Percentiles rank a stretch among this genome's conserved stretches.
phyloP scores from a whole-genome alignment of 768 basidiomycete genomes.

The Gyrodon lividus region DNA sequence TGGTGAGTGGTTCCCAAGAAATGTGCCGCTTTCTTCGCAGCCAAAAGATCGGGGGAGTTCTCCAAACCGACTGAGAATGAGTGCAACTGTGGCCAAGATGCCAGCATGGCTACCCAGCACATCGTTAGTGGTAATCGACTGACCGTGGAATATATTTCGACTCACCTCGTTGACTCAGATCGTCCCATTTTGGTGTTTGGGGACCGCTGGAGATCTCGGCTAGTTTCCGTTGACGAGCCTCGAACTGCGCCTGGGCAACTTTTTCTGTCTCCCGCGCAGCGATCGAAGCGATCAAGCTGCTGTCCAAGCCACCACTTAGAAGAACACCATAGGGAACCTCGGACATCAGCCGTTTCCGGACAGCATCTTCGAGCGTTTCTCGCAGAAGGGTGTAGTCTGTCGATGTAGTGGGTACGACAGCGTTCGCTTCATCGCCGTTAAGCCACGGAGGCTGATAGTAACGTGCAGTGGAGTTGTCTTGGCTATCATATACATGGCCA shows the following conservation, averaged over 20 bases:
- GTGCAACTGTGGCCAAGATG: slow-evolving; percentile 93
- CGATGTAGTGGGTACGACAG: slow-evolving; percentile 52
- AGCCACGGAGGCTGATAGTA: slow-evolving; percentile 93
- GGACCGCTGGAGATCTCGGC: slow-evolving; percentile 55
- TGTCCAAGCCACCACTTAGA: slow-evolving; percentile 92
- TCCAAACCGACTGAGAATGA: slow-evolving; percentile 97
- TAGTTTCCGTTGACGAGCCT: slow-evolving; percentile 61
- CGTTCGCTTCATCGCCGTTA: slow-evolving; percentile 71
- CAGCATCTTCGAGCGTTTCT: slow-evolving; percentile 84
- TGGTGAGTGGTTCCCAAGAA: slow-evolving; percentile 95
- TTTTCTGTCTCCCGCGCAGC: slow-evolving; percentile 95
- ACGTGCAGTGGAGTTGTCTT: slow-evolving; percentile 68
- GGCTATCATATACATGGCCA: slow-evolving; percentile 93
- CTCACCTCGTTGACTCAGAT: slow-evolving; percentile 56
- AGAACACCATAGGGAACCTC: slow-evolving; percentile 98
- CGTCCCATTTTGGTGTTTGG: slow-evolving; percentile 46
- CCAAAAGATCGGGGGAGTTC: slow-evolving; percentile 91
- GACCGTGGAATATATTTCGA: neutral
- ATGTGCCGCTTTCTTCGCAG: slow-evolving; percentile 90
- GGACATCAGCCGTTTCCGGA: slow-evolving; percentile 93
- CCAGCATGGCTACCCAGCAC: slow-evolving; percentile 56
- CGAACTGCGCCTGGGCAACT: slow-evolving; percentile 74
- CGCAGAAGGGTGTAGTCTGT: slow-evolving; percentile 71
- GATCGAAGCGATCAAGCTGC: slow-evolving; percentile 92
- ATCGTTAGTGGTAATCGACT: slow-evolving; percentile 1